Percentiles rank a stretch among this genome's conserved stretches.
Evolutionary conservation across 2,329 filamentous ascomycete genomes (phyloP).

Genomic region (Penicillium palitans): DNA sequence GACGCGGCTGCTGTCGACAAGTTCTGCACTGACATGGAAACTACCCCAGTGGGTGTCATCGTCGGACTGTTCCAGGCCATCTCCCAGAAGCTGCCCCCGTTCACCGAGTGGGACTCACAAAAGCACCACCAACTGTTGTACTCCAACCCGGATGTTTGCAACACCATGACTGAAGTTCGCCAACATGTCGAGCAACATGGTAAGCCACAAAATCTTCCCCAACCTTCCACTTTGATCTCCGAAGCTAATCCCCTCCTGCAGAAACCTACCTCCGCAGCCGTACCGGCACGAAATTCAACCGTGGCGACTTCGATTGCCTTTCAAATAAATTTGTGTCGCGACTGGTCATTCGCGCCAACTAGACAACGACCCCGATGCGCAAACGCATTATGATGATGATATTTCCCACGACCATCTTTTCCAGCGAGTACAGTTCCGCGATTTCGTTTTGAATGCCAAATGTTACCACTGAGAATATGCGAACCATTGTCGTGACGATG

Average conservation of each 20-base stretch:
- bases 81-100: slow-evolving; percentile 89
- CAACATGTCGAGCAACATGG: slow-evolving; percentile 91
- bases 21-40: slow-evolving; percentile 97
- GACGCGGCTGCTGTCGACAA: slow-evolving; percentile 83
- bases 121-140: slow-evolving; percentile 89
- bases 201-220: slow-evolving; percentile 51
- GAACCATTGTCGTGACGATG: slow-evolving; percentile 25
- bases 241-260: slow-evolving; percentile 52
- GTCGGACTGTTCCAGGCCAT: slow-evolving; percentile 97
- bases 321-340: slow-evolving; percentile 98
- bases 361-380: slow-evolving; percentile 33
- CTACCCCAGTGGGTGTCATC: slow-evolving; percentile 91
- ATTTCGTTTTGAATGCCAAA: slow-evolving; percentile 19
- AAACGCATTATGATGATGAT: slow-evolving; percentile 29
- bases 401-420: slow-evolving; percentile 24
- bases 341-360: slow-evolving; percentile 93
- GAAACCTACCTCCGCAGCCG: slow-evolving; percentile 84
- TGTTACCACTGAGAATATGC: slow-evolving; percentile 30
- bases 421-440: slow-evolving; percentile 19
- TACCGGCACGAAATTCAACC: slow-evolving; percentile 78
- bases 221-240: background rate
- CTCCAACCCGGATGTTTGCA: slow-evolving; percentile 88
- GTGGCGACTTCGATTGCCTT: slow-evolving; percentile 88
- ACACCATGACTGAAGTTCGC: slow-evolving; percentile 93
- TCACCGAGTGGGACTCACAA: slow-evolving; percentile 89